Evolutionary conservation across 176 grass and related monocot species (phyloP).

Genomic region (Oryza coarctata): DNA sequence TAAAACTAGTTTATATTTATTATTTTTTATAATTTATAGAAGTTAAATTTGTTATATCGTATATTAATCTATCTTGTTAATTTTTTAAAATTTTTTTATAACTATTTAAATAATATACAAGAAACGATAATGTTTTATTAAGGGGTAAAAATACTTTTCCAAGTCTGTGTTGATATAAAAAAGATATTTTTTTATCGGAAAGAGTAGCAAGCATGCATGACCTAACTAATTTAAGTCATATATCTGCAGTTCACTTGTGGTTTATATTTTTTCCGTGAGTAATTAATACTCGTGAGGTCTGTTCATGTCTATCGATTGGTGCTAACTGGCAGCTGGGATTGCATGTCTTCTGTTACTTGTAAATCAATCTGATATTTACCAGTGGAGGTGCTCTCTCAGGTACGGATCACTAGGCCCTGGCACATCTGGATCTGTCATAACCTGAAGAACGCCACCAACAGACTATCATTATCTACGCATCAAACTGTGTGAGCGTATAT

Average conservation of each 20-base stretch:
- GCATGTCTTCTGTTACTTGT: background rate
- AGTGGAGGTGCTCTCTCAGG: conserved; percentile 85
- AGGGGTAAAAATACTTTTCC: too few relatives aligned
- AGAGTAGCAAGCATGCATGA: background rate
- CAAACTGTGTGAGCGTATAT: too few relatives aligned
- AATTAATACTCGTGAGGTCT: background rate
- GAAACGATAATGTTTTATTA: too few relatives aligned
- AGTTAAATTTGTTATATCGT: too few relatives aligned
- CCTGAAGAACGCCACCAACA: conserved; percentile 37
- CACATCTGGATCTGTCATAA: conserved; percentile 96
- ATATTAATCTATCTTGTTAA: too few relatives aligned
- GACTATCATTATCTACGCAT: background rate
- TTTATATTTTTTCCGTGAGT: background rate
- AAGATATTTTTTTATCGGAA: too few relatives aligned
- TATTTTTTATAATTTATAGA: too few relatives aligned
- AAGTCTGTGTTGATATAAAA: too few relatives aligned
- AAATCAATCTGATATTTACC: conserved; percentile 39
- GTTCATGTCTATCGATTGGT: background rate
- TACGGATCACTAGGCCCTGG: conserved; percentile 95
- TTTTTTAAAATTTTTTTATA: too few relatives aligned
- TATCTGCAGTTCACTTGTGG: background rate
- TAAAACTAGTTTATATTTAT: too few relatives aligned
- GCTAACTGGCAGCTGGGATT: background rate
- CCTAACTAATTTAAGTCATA: background rate
- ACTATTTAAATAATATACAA: too few relatives aligned